Evolutionary conservation across 2,329 filamentous ascomycete species (phyloP), one percentile per base, ranked within the genome.

Genomic region (Lachnellula hyalina): DNA sequence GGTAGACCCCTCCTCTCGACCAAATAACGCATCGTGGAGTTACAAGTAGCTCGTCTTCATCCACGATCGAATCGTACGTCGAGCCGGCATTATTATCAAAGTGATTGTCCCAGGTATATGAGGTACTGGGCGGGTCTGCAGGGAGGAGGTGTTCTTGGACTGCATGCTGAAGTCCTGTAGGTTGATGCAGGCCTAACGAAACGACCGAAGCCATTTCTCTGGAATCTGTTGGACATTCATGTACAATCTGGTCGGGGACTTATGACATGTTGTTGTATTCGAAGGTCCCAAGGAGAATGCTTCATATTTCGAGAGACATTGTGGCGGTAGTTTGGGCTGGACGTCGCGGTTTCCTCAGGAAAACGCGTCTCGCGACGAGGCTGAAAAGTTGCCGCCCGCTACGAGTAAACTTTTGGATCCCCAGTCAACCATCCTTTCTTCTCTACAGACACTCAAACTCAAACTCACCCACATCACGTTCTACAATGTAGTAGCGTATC

Each of bases 101-200:
- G 55, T 77, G 77, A 36, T 86, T 85, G 35, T 89, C 81, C 92
- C 94, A 97, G 55, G 76, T 77, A 71, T 96, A 97, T 4, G 80
- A 79, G 35, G 82, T 77, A 25, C 81, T 72, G 17, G 82, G 73
- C 3, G 89, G 82, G 58, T 94, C 81, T 46, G 79, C 72, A 17
- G 86, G 82, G 2, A 97, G 77, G 41, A 96, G 80, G 55, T 84
- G 81, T 72, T 97, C 92, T 63, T 86, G 80, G 63, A 96, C 81
- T 61, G 96, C 85, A 75, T 94, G 90, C 59, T 83, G 84, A 61
- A 97, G 79, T 61, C 87, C 91, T 58, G 88, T 83, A 57, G 95
- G 92, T 74, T 88, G 85, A 76, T 97, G 93, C 68, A 96, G 79
- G 71, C 94, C 94, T 67, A 96, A 82, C 61, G 93, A 96, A 72